Evolutionary conservation across 139 green algal genomes (phyloP).

Genomic region (Coccomyxa sp.): DNA sequence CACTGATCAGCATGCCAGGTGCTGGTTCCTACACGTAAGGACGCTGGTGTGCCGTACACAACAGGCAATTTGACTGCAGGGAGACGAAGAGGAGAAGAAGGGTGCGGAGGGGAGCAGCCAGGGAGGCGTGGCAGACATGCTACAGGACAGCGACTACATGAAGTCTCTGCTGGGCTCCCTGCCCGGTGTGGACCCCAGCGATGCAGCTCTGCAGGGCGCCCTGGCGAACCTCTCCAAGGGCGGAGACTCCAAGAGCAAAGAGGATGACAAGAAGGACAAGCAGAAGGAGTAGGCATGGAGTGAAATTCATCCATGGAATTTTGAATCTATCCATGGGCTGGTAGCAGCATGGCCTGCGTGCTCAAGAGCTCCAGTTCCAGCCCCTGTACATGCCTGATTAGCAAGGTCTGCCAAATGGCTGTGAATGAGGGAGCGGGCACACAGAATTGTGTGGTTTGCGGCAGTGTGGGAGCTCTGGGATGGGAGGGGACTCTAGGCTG

Average conservation of each 20-base stretch:
- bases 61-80: not conserved
- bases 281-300: not conserved
- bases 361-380: too few relatives aligned
- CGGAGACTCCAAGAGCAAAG: not conserved
- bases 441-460: too few relatives aligned
- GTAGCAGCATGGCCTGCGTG: too few relatives aligned
- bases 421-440: too few relatives aligned
- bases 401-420: too few relatives aligned
- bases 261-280: not conserved
- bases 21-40: not conserved
- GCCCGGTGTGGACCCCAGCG: conserved; percentile 33
- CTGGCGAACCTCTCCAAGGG: not conserved
- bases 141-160: conserved; percentile 21
- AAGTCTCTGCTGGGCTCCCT: conserved; percentile 22
- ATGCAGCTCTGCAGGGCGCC: conserved; percentile 26
- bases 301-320: too few relatives aligned
- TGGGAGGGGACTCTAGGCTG: too few relatives aligned
- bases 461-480: too few relatives aligned
- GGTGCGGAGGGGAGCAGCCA: not conserved
- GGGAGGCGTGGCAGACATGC: not conserved
- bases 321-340: too few relatives aligned
- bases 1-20: not conserved
- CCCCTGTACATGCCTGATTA: too few relatives aligned
- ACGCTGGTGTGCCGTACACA: not conserved
- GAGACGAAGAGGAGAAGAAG: not conserved